Percentiles rank a stretch among this genome's conserved stretches.
These are phyloP conservation scores for Chiua virens DNA, from an alignment of 768 basidiomycete genomes.

Conservation along the genomic window DNA sequence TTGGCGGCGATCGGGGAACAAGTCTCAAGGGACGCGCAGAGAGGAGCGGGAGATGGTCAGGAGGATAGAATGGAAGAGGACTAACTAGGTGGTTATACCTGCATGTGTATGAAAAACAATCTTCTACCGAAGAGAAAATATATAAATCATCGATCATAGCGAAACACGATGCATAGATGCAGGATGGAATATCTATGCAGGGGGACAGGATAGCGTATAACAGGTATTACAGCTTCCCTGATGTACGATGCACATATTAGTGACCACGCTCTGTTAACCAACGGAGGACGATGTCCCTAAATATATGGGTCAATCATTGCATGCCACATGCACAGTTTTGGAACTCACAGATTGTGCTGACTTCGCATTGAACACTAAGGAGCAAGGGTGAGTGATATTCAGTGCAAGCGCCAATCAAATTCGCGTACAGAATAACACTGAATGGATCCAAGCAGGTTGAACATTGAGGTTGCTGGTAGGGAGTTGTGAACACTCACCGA, in stretches of 20 bases:
- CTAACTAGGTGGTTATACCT: conserved; percentile 27
- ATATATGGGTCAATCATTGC: neutral
- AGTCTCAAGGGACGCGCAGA: conserved; percentile 48
- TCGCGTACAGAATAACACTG: conserved; percentile 78
- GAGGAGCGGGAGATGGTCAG: conserved; percentile 19
- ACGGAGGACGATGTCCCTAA: conserved; percentile 81
- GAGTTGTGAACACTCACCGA: conserved; percentile 57
- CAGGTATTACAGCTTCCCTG: neutral
- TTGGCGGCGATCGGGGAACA: conserved; percentile 79
- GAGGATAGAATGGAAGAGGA: conserved; percentile 81
- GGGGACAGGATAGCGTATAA: too few species aligned
- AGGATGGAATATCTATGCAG: too few species aligned
- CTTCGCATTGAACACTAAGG: conserved; percentile 93
- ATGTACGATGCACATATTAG: conserved; percentile 29
- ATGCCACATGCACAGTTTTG: neutral
- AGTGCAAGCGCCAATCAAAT: neutral
- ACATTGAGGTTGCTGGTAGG: neutral
- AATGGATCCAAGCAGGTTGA: neutral
- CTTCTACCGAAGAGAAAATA: too few species aligned
- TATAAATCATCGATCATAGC: too few species aligned
- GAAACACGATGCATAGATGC: too few species aligned
- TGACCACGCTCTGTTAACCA: conserved; percentile 83
- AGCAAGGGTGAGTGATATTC: neutral
- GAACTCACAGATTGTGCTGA: conserved; percentile 82
- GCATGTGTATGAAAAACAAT: too few species aligned